Evolutionary conservation across 2,329 filamentous ascomycete genomes (phyloP).

Genomic region (Pseudocercospora ulei): DNA sequence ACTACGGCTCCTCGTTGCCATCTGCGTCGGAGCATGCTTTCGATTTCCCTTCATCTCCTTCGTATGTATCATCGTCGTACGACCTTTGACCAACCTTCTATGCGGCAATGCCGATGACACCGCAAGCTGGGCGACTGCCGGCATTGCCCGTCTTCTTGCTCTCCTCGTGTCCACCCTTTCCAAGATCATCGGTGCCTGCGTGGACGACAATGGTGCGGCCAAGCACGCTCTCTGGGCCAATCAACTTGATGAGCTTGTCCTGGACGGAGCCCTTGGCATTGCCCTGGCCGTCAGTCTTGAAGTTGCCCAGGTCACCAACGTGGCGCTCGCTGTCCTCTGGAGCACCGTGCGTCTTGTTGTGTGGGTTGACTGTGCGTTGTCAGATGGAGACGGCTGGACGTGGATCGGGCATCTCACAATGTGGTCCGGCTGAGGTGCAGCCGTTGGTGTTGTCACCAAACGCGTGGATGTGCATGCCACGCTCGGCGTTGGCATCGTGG

Average conservation of each 20-base stretch:
- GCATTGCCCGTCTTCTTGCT: constrained; percentile 98
- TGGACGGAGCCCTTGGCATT: constrained; percentile 70
- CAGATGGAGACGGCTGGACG: constrained; percentile 1
- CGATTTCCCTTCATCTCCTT: constrained; percentile 17
- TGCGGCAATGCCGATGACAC: constrained; percentile 41
- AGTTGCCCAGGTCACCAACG: constrained; percentile 95
- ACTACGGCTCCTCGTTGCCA: constrained; percentile 7
- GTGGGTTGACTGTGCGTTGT: constrained; percentile 72
- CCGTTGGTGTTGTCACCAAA: constrained; percentile 99
- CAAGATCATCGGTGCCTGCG: constrained; percentile 90
- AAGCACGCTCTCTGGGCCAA: constrained; percentile 87
- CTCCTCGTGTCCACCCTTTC: constrained; percentile 83
- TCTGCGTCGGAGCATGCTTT: constrained; percentile 11
- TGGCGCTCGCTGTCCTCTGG: constrained; percentile 75
- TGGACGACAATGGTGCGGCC: constrained; percentile 94
- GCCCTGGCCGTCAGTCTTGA: constrained; percentile 87
- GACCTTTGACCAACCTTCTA: constrained; percentile 18
- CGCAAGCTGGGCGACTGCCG: constrained; percentile 84
- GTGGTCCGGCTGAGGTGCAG: constrained; percentile 94
- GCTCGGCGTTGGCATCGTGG: constrained; percentile 88
- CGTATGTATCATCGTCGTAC: constrained; percentile 11
- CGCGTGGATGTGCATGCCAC: constrained; percentile 97
- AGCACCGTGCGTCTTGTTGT: constrained; percentile 82
- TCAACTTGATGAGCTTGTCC: constrained; percentile 86
- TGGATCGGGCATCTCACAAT: constrained; percentile 56